Evolutionary conservation across 2,329 filamentous ascomycete species (phyloP).

Genomic region (Aspergillus pseudoterreus): DNA sequence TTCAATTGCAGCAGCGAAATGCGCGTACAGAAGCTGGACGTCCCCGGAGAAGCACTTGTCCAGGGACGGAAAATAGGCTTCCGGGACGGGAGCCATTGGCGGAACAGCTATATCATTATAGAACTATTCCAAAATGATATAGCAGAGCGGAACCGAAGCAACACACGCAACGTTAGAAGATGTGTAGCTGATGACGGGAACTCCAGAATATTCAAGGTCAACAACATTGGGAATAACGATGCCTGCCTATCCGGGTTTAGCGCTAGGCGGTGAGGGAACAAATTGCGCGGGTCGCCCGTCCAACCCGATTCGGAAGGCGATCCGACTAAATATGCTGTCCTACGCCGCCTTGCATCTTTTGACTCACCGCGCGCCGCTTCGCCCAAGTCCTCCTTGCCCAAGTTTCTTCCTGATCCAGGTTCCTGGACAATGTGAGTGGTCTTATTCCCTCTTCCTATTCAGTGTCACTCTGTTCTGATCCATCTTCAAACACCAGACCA

Average conservation of each 20-base stretch:
- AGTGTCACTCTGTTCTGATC: background rate
- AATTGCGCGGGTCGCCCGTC: constrained; percentile 19
- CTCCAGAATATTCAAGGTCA: constrained; percentile 28
- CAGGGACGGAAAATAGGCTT: constrained; percentile 78
- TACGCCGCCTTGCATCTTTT: background rate
- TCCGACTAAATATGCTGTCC: constrained; percentile 6
- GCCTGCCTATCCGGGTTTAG: constrained; percentile 36
- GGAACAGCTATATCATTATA: constrained; percentile 41
- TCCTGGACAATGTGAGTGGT: background rate
- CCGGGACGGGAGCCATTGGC: constrained; percentile 66
- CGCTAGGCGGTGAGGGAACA: constrained; percentile 25
- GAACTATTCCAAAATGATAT: constrained; percentile 10
- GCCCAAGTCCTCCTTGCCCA: background rate
- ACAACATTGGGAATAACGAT: constrained; percentile 32
- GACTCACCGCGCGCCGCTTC: constrained; percentile 2
- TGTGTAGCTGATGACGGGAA: constrained; percentile 21
- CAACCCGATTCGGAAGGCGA: constrained; percentile 13
- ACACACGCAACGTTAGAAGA: constrained; percentile 11
- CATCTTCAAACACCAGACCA: constrained; percentile 12
- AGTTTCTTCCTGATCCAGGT: background rate
- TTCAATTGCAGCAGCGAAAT: background rate
- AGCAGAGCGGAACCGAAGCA: constrained; percentile 5
- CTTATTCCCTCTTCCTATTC: background rate
- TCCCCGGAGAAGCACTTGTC: constrained; percentile 81
- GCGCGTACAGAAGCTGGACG: constrained; percentile 67